Conservation (phyloP, 345 rosid species). For the Hypericum perforatum region DNA sequence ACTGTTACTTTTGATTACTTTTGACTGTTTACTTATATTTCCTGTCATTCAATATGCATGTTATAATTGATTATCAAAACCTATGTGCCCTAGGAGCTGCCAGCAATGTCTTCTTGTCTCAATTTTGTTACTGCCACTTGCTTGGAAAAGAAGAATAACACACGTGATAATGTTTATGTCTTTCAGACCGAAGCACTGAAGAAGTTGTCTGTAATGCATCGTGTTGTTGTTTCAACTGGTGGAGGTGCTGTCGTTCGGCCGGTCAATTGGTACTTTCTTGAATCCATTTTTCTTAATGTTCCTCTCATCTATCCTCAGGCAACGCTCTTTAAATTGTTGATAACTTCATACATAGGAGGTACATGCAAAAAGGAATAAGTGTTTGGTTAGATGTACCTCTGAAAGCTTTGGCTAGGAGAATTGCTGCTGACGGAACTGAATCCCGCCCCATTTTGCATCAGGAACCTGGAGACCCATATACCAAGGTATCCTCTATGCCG, state of each 20-base stretch:
- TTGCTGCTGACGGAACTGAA: slow-evolving; percentile 40
- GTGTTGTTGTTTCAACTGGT: slow-evolving; percentile 39
- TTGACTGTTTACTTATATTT: too few relatives aligned
- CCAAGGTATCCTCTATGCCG: slow-evolving; percentile 19
- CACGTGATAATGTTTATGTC: background rate
- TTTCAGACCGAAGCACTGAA: slow-evolving; percentile 34
- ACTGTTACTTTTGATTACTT: too few relatives aligned
- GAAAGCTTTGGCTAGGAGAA: slow-evolving; percentile 43
- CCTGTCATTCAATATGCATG: too few relatives aligned
- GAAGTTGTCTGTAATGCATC: slow-evolving; percentile 22
- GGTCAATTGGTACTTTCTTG: slow-evolving; percentile 25
- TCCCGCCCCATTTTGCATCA: slow-evolving; percentile 33
- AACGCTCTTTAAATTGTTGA: background rate
- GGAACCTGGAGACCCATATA: slow-evolving; percentile 32
- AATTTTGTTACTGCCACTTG: too few relatives aligned
- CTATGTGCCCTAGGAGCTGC: too few relatives aligned
- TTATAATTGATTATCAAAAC: too few relatives aligned
- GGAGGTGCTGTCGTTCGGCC: slow-evolving; percentile 40
- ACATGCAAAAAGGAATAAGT: slow-evolving; percentile 29
- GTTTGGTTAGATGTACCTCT: slow-evolving; percentile 34
- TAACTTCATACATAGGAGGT: slow-evolving; percentile 19
- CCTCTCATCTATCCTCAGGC: background rate
- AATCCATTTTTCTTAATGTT: background rate
- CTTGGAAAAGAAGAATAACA: background rate
- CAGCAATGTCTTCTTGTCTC: too few relatives aligned